Conservation (phyloP, 768 basidiomycete species). For the Cytidiella melzeri region DNA sequence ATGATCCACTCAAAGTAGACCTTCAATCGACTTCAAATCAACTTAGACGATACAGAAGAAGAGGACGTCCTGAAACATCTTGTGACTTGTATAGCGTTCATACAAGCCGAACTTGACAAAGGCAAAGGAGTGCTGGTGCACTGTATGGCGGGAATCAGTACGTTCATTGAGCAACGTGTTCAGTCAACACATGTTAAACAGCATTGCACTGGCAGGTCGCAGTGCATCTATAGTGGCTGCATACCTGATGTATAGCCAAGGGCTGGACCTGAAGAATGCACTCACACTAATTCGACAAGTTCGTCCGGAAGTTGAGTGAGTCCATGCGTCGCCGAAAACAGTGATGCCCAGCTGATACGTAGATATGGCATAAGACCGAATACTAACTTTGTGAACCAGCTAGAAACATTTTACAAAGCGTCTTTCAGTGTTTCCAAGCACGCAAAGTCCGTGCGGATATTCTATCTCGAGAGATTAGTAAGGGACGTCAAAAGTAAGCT, state of each 20-base stretch:
- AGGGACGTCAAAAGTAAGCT: slow-evolving; percentile 75
- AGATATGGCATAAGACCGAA: slow-evolving; percentile 59
- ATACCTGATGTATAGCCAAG: slow-evolving; percentile 75
- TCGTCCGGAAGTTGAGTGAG: slow-evolving; percentile 70
- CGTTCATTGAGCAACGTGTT: slow-evolving; percentile 25
- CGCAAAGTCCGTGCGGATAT: slow-evolving; percentile 72
- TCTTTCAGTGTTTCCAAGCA: slow-evolving; percentile 59
- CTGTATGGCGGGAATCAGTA: slow-evolving; percentile 87
- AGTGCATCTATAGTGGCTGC: slow-evolving; percentile 84
- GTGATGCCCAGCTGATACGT: neutral
- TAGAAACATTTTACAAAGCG: slow-evolving; percentile 72
- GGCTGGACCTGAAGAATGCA: slow-evolving; percentile 53
- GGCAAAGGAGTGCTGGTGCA: slow-evolving; percentile 79
- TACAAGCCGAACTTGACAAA: slow-evolving; percentile 71
- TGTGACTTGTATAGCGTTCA: slow-evolving; percentile 76
- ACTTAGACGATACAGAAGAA: slow-evolving; percentile 68
- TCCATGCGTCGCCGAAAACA: too few species aligned
- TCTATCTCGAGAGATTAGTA: slow-evolving; percentile 73
- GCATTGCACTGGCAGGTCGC: slow-evolving; percentile 45
- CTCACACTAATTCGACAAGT: slow-evolving; percentile 60
- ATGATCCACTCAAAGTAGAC: slow-evolving; percentile 39
- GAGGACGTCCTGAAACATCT: slow-evolving; percentile 78
- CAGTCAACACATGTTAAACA: neutral
- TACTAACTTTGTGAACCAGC: slow-evolving; percentile 71
- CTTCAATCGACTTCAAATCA: slow-evolving; percentile 73